Base-by-base conservation (phyloP, 768 basidiomycete species). In the Dioszegia hungarica region DNA sequence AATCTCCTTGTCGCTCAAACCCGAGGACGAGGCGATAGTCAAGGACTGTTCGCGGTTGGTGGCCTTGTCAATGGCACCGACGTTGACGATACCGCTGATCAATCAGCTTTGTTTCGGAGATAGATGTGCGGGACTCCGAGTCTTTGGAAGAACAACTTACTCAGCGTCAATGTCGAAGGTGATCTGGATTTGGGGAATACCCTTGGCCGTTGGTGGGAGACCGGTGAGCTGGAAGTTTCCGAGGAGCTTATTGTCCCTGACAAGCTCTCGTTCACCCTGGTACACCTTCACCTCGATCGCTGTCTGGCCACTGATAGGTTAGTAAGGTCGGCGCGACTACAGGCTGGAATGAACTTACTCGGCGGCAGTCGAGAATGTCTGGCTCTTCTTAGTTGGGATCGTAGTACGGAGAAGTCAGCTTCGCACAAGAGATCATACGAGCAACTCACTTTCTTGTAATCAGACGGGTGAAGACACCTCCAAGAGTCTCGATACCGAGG, bases 221-320 rank as follows among this genome's bases (percentile, higher is more conserved):
- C 94, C 95, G 59, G 93, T 90, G 60, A 99, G 88, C 80, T 97
- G 95, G 87, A 99, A 99, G 82, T 97, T 94, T 61, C 95, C 95
- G 56, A 99, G 87, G 6, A 97, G 79, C 79, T 98, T 99, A 86
- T 98, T 98, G 81, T 98, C 95, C 54, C 89, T 83, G 56, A 97
- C 93, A 66, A 98, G 85, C 76, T 97, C 95, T 80, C 95, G 93
- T 81, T 99, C 95, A 72, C 95, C 95, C 80, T 99, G 95, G 83
- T 85, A 99, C 67, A 99, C 92, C 85, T 98, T 98, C 78, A 99
- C 94, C 77, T 98, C 93, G 64, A 99, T 97, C 34, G 94, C 93
- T n/a, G 89, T 94, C 79, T 99, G 95, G 50, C 95, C 94, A 61
- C 47, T 49, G 19, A 34, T n/a, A 12, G 11, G 20, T 17, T 36